Evolutionary conservation across 148 eudicot species (phyloP), one percentile per base, ranked within the genome.

Genomic region (Camellia lanceoleosa): DNA sequence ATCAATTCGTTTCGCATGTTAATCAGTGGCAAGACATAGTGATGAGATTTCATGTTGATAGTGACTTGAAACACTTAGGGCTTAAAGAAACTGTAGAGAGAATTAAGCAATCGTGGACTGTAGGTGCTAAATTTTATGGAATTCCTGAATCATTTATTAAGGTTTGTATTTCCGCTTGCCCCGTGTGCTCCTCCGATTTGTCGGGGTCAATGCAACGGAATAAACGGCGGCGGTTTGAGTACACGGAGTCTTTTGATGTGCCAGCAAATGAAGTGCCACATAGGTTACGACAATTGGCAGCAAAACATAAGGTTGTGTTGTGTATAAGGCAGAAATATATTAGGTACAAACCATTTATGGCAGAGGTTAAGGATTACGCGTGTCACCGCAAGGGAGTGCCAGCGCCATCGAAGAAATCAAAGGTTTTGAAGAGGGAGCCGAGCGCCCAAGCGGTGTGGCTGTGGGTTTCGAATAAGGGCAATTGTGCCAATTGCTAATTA

Each of bases 301-400:
- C 89, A 44, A 93, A 91, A 77, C 93, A 93, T 77, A 95, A 93
- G 83, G 99, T 95, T 20, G 99, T 93, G 59, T 83, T 95, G 43
- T 95, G 99, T 70, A 95, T 95, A 71, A 85, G 99, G 76, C 97
- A 95, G 87, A 95, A 95, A 84, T 95, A 95, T 84, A 92, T 95
- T 88, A 87, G 97, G 90, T 91, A 92, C 80, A 95, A 95, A 87
- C 99, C 99, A 42, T 93, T 95, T 82, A 92, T 95, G 94, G 99
- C 99, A 0, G 99, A 95, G 90, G 99, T 95, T 38, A 95, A 95
- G 79, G 99, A 95, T 82, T 95, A 93, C 70, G 98, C 99, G 2
- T 93, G 98, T 87, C 99, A 95, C 66, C 80, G 99, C 82, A 98
- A 95, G 0, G 99, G 99, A 15, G 95, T 89, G 76, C 99, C 98